Conservation (phyloP, 805 yeast genomes). For the Cephaloascus albidus region DNA sequence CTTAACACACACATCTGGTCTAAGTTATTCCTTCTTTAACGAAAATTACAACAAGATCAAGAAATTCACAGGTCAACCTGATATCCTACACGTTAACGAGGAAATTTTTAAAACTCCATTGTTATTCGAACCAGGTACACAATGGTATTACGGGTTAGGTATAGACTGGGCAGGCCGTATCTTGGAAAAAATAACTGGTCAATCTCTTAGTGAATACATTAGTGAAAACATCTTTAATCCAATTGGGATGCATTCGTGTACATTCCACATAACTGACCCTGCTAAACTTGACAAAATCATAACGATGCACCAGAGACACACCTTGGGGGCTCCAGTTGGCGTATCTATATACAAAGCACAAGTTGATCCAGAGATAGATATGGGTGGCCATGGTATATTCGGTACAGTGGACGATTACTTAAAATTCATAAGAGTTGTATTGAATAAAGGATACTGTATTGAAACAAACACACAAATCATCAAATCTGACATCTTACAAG, state of each 20-base stretch:
- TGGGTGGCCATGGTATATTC: constrained; percentile 36
- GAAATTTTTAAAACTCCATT: constrained; percentile 8
- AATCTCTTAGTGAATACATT: constrained; percentile 20
- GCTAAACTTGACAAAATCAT: constrained; percentile 1
- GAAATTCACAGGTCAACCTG: not conserved
- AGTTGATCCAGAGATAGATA: constrained; percentile 17
- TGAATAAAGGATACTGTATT: constrained; percentile 26
- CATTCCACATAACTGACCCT: constrained; percentile 10
- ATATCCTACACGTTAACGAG: not conserved
- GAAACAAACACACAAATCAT: constrained; percentile 24
- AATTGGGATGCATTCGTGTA: constrained; percentile 21
- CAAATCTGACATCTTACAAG: constrained; percentile 10
- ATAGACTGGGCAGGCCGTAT: constrained; percentile 29
- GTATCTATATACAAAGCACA: not conserved
- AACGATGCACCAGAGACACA: not conserved
- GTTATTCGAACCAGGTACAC: constrained; percentile 26
- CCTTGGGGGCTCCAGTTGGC: not conserved
- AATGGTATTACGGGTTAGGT: constrained; percentile 26
- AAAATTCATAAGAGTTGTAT: constrained; percentile 27
- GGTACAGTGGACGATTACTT: constrained; percentile 27
- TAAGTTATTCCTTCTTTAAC: constrained; percentile 22
- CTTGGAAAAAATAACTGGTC: constrained; percentile 21
- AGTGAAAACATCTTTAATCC: constrained; percentile 20
- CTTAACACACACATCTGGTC: constrained; percentile 22
- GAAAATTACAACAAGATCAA: constrained; percentile 10